These are phyloP conservation scores for Candida morakotiae DNA, from an alignment of 805 yeast species.

Conservation along the genomic window DNA sequence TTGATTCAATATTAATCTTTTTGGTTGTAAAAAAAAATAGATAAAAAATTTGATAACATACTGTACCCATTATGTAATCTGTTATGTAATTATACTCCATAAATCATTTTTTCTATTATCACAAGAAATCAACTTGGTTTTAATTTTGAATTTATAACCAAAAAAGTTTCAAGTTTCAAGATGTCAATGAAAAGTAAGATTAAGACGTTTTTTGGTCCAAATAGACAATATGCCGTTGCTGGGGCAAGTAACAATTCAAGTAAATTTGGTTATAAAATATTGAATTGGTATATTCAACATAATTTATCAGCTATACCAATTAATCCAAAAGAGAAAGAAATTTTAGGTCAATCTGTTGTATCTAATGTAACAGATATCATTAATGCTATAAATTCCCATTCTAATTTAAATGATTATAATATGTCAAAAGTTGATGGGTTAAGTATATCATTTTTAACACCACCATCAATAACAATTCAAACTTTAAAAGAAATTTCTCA, in stretches of 20 bases:
- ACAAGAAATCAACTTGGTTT: background rate
- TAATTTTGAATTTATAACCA: background rate
- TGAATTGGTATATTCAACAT: constrained; percentile 61
- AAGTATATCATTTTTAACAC: constrained; percentile 69
- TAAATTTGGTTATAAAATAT: constrained; percentile 69
- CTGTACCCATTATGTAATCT: background rate
- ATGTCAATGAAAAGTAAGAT: constrained; percentile 39
- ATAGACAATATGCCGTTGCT: constrained; percentile 56
- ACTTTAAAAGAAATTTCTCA: constrained; percentile 35
- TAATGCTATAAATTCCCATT: constrained; percentile 14
- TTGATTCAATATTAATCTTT: no score
- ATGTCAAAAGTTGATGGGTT: constrained; percentile 37
- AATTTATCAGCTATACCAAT: constrained; percentile 60
- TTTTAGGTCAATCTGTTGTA: constrained; percentile 42
- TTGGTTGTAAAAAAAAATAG: no score
- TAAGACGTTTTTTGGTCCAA: constrained; percentile 46
- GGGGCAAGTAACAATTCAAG: constrained; percentile 66
- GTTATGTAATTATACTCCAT: constrained; percentile 3
- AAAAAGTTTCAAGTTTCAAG: background rate
- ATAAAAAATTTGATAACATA: no score
- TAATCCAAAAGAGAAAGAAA: constrained; percentile 51
- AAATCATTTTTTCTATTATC: background rate
- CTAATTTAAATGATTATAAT: constrained; percentile 20
- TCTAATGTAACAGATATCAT: constrained; percentile 25
- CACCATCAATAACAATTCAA: constrained; percentile 53